Conservation (phyloP, 495 filamentous ascomycete species). For the Cenococcum geophilum region DNA sequence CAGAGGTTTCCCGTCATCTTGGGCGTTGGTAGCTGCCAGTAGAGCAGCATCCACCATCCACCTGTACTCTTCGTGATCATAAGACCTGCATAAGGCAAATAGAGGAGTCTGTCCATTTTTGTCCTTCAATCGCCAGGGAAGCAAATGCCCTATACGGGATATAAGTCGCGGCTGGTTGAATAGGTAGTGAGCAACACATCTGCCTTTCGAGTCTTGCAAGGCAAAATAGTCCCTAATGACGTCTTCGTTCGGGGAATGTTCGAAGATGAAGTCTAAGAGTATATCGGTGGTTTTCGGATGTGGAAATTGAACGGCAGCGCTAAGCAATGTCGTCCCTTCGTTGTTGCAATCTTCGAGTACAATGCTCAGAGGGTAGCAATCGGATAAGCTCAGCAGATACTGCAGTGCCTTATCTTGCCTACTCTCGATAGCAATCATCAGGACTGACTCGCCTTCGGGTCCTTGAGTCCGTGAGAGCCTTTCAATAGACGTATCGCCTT, state of each 20-base stretch:
- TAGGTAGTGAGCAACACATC: constrained; percentile 90
- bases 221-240: constrained; percentile 60
- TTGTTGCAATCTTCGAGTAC: constrained; percentile 79
- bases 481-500: constrained; percentile 81
- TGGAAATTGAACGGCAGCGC: constrained; percentile 89
- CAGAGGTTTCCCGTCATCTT: constrained; percentile 70
- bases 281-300: constrained; percentile 66
- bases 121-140: constrained; percentile 88
- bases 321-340: constrained; percentile 83
- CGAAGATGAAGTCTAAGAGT: constrained; percentile 61
- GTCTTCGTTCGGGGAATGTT: constrained; percentile 45
- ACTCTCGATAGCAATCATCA: constrained; percentile 94
- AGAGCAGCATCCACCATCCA: constrained; percentile 78
- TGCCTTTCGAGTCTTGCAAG: constrained; percentile 72
- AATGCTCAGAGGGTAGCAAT: constrained; percentile 61
- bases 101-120: constrained; percentile 95
- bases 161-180: constrained; percentile 86
- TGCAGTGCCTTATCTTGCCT: constrained; percentile 60
- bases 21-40: constrained; percentile 62
- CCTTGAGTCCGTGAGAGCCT: constrained; percentile 76
- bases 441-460: constrained; percentile 72
- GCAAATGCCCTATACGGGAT: constrained; percentile 59
- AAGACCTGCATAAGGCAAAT: constrained; percentile 89
- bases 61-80: constrained; percentile 84
- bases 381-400: constrained; percentile 69